Evolutionary conservation across 768 basidiomycete genomes (phyloP), one percentile per base, ranked within the genome.

Genomic region (Hydnomerulius pinastri): DNA sequence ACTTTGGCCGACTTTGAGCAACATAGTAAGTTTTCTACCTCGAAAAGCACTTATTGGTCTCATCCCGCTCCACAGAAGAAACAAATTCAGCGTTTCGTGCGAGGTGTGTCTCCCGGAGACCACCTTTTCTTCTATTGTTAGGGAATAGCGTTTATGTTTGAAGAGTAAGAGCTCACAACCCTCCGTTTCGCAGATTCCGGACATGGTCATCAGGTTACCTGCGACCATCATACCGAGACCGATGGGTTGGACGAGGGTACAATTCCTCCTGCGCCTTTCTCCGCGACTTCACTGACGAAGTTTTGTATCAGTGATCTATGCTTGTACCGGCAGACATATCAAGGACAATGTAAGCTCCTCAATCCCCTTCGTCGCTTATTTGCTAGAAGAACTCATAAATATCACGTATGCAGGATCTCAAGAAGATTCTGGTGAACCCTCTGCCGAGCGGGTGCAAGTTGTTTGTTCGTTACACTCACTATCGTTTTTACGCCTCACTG

Each of bases 111-210:
- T 15, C 53, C 74, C 3, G 77, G 77, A 0, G 83, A 83, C 51
- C 73, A 62, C 2, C 78, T 81, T 55, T 79, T 83, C 52, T 82
- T 85, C 49, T 80, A 81, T 37, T 85, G 82, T 83, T 46, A 49
- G 76, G 17, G 4, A 13, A 11, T 1, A 21, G 35, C 2, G 24
- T 23, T 4, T 12, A 1, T 18, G 6, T 4, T 2, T 4, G 15
- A 6, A 20, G 15, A 28, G 18, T 2, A 5, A 15, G n/a, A 36
- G 24, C 45, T 51, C 24, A 58, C 13, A 25, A 23, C 20, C 3
- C 12, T 11, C 17, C 5, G n/a, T 24, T 30, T n/a, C 23, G 45
- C 50, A 78, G 77, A 78, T 56, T 75, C 80, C 0, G 82, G 82
- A 0, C 81, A 83, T 55, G 75, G 74, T 0, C 55, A 58, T 11